Percentiles rank a stretch among this genome's conserved stretches.
phyloP scores from a whole-genome alignment of 306 rosid genomes.

The Begonia fuchsioides region DNA sequence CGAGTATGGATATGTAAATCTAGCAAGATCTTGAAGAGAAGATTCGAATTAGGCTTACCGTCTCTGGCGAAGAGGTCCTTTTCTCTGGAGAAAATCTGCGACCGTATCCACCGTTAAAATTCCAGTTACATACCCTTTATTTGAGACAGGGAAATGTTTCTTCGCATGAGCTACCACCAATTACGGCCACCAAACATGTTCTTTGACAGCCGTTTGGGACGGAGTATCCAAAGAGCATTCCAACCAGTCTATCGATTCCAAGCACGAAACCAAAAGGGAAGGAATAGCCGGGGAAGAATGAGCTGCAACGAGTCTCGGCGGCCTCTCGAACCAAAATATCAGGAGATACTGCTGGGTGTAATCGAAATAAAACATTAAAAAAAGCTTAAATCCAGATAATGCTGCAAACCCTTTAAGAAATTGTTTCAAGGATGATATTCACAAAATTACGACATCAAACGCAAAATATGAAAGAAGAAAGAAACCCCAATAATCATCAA shows the following conservation, averaged over 20 bases:
- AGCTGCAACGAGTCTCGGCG: slow-evolving; percentile 98
- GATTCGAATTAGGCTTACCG: slow-evolving; percentile 28
- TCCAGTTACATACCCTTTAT: slow-evolving; percentile 81
- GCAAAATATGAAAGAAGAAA: neutral
- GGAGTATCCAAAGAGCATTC: slow-evolving; percentile 72
- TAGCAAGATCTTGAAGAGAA: neutral
- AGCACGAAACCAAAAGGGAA: slow-evolving; percentile 84
- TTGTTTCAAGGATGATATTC: too few species aligned
- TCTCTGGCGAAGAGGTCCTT: slow-evolving; percentile 63
- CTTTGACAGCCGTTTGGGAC: slow-evolving; percentile 69
- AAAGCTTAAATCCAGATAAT: too few species aligned
- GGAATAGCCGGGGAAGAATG: slow-evolving; percentile 78
- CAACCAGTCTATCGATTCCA: slow-evolving; percentile 76
- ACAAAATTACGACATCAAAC: too few species aligned
- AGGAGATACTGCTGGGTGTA: slow-evolving; percentile 51
- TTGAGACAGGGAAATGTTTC: slow-evolving; percentile 57
- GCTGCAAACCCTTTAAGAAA: neutral
- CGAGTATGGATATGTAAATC: too few species aligned
- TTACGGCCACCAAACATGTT: slow-evolving; percentile 76
- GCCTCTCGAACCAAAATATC: slow-evolving; percentile 83
- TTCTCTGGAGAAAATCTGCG: slow-evolving; percentile 86
- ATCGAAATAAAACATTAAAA: slow-evolving; percentile 48
- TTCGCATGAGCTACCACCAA: slow-evolving; percentile 52
- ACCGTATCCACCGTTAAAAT: slow-evolving; percentile 88
- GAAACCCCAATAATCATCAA: neutral